phyloP scores from a whole-genome alignment of 2,329 filamentous ascomycete genomes.

The Penicillium sp. region DNA sequence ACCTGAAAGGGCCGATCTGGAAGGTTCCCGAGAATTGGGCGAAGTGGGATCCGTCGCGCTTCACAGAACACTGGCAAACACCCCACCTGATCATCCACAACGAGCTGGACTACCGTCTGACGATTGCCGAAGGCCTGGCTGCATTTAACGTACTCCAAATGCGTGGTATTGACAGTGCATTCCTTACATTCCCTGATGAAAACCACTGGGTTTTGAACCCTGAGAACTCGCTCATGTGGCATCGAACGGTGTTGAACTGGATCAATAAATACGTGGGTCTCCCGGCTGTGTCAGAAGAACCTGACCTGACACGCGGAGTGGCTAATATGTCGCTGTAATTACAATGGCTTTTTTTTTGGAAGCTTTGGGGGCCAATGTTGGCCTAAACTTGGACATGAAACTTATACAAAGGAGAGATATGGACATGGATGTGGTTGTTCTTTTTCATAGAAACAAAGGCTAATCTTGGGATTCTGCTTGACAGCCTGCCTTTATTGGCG shows the following conservation, averaged over 20 bases:
- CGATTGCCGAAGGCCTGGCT: conserved; percentile 76
- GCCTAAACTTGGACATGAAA: conserved; percentile 1
- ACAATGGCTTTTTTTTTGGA: background rate
- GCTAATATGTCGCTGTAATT: conserved; percentile 21
- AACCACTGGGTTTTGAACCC: conserved; percentile 83
- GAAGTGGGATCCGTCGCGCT: conserved; percentile 56
- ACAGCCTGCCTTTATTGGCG: background rate
- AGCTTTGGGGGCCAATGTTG: background rate
- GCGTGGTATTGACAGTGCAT: conserved; percentile 68
- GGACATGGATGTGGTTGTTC: conserved; percentile 2
- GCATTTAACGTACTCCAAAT: conserved; percentile 84
- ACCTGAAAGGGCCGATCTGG: conserved; percentile 51
- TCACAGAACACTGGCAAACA: conserved; percentile 69
- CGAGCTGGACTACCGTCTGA: conserved; percentile 82
- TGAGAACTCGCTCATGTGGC: conserved; percentile 89
- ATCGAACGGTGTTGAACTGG: conserved; percentile 77
- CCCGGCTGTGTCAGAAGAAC: conserved; percentile 40
- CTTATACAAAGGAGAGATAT: conserved; percentile 1
- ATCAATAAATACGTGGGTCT: conserved; percentile 59
- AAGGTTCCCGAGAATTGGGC: conserved; percentile 51
- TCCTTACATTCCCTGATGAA: conserved; percentile 78
- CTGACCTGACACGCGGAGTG: conserved; percentile 18
- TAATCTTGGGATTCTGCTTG: background rate
- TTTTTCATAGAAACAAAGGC: conserved; percentile 15
- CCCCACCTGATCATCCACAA: conserved; percentile 88